Percentiles rank a stretch among this genome's conserved stretches.
Conservation (phyloP, 805 yeast genomes). For the Osmozyma mogii region DNA sequence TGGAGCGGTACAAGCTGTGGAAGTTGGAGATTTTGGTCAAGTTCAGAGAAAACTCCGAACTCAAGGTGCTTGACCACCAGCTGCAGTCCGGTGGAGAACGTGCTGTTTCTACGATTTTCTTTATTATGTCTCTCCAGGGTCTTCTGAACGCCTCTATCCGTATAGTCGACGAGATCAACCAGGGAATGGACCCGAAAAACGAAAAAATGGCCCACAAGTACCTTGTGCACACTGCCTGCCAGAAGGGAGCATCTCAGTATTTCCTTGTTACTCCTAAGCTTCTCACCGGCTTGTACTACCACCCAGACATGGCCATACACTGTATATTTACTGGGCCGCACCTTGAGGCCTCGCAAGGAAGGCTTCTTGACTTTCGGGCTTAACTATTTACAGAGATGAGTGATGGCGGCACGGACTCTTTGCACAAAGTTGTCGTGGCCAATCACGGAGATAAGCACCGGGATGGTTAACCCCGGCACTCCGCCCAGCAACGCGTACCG, state of each 20-base stretch:
- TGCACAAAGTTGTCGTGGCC: conserved; percentile 34
- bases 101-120: conserved; percentile 89
- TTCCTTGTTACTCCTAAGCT: conserved; percentile 91
- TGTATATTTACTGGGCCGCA: conserved; percentile 52
- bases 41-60: conserved; percentile 70
- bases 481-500: conserved; percentile 68
- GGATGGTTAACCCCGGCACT: conserved; percentile 61
- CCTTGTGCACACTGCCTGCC: conserved; percentile 78
- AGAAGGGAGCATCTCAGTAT: conserved; percentile 58
- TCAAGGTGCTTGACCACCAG: conserved; percentile 69
- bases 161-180: conserved; percentile 96
- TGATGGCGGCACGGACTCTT: no score
- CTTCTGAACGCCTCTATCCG: conserved; percentile 84
- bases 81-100: conserved; percentile 98
- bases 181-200: conserved; percentile 95
- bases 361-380: not conserved
- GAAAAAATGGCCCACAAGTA: conserved; percentile 81
- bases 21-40: conserved; percentile 74
- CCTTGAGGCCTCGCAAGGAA: conserved; percentile 8
- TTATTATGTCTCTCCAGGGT: conserved; percentile 84
- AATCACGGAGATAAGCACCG: conserved; percentile 45
- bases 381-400: no score
- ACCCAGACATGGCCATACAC: conserved; percentile 73
- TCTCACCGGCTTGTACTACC: conserved; percentile 68
- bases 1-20: conserved; percentile 65